Evolutionary conservation across 164 flowering plant genomes (phyloP), one percentile per base, ranked within the genome.

Genomic region (Vitis rotundifolia): DNA sequence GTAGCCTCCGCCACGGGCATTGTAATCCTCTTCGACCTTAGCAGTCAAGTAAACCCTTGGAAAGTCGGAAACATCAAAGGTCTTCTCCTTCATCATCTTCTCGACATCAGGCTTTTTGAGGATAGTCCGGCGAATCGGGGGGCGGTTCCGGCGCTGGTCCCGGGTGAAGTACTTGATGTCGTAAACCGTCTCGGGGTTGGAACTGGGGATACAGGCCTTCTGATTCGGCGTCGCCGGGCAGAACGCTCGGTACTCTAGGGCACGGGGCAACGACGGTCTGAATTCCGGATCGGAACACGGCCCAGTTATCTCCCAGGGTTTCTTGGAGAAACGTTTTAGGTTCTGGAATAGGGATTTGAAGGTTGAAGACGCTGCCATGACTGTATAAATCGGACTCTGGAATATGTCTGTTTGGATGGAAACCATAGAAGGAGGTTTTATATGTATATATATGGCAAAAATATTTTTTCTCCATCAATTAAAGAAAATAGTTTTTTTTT

Each of bases 261-360:
- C 89, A 11, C 22, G 49, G 0, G 93, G 98, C n/a, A 91, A 47
- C n/a, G 98, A 82, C n/a, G 37, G 12, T 60, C 47, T 76, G 85
- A 89, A 93, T 71, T 93, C 98, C 13, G 96, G 98, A 51, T 70
- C 57, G 18, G 97, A 78, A 77, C 89, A 84, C 0, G 97, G 97
- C 1, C 98, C 98, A 2, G 96, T 91, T 75, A 87, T 77, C 81
- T 91, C 93, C 96, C 98, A 93, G 13, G 98, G 97, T 59, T 88
- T 87, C 82, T 88, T 93, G 52, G 90, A 37, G 88, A 65, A 93
- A 0, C 88, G 80, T 59, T 66, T 83, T 26, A 93, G 85, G 63
- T 87, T 74, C 69, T 88, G 92, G 63, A 89, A 9, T 53, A 83
- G 11, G 18, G 93, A 85, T 71, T 86, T 81, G 18, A 78, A 66